These are phyloP conservation scores for Pichia inconspicua DNA, from an alignment of 1,139 yeast genomes.

Conservation along the genomic window DNA sequence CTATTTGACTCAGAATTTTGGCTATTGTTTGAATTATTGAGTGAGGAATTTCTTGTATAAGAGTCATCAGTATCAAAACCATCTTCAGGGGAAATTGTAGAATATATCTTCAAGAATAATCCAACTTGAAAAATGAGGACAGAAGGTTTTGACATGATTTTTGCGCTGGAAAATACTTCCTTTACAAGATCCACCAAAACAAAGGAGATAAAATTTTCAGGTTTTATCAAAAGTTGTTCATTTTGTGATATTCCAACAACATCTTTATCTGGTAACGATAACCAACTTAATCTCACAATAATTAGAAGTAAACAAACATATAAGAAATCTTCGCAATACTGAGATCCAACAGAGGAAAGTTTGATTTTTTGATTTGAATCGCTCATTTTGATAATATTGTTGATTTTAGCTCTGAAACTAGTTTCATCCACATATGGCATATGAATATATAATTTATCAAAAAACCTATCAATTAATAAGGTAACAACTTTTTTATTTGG, in stretches of 20 bases:
- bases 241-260: slow-evolving; percentile 20
- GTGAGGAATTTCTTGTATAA: slow-evolving; percentile 19
- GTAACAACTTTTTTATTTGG: slow-evolving; percentile 32
- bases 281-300: slow-evolving; percentile 43
- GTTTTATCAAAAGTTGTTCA: slow-evolving; percentile 26
- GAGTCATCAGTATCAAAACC: slow-evolving; percentile 33
- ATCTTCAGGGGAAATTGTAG: slow-evolving; percentile 32
- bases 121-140: slow-evolving; percentile 32
- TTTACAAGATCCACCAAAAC: slow-evolving; percentile 30
- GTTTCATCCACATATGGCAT: slow-evolving; percentile 35
- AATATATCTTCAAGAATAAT: slow-evolving; percentile 29
- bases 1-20: background rate
- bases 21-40: background rate
- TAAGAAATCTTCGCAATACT: slow-evolving; percentile 30
- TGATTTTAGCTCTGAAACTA: slow-evolving; percentile 28
- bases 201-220: slow-evolving; percentile 29
- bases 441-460: slow-evolving; percentile 34
- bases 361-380: slow-evolving; percentile 27
- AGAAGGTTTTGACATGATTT: slow-evolving; percentile 29
- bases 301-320: slow-evolving; percentile 38
- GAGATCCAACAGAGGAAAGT: slow-evolving; percentile 25
- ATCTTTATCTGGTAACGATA: slow-evolving; percentile 35
- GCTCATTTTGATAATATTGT: slow-evolving; percentile 28
- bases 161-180: slow-evolving; percentile 28
- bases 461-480: slow-evolving; percentile 33